phyloP scores from a whole-genome alignment of 2,329 filamentous ascomycete genomes.

The Ascochyta koolunga region DNA sequence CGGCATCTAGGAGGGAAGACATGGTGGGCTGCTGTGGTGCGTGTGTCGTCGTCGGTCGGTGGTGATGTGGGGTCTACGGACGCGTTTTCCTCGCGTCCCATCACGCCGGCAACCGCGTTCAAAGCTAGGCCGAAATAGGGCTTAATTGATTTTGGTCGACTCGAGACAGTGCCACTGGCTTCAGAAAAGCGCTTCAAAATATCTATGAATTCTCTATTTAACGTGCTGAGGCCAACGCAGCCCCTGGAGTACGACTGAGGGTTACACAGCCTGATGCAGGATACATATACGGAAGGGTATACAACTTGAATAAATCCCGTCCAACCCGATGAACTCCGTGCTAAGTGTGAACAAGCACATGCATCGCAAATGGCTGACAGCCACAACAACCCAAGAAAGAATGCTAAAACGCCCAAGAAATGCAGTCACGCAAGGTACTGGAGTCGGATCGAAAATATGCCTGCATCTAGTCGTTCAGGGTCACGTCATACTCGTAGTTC shows the following conservation, averaged over 20 bases:
- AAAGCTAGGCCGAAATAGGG: constrained; percentile 5
- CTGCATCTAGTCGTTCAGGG: constrained; percentile 24
- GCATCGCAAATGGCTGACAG: not conserved
- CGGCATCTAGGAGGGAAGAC: constrained; percentile 60
- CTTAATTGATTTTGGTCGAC: constrained; percentile 4
- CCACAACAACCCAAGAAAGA: not conserved
- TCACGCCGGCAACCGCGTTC: constrained; percentile 12
- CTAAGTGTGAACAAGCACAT: not conserved
- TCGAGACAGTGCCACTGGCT: no score
- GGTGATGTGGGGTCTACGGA: constrained; percentile 12
- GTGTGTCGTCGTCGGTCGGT: constrained; percentile 3
- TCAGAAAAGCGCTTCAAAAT: not conserved
- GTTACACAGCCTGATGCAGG: not conserved
- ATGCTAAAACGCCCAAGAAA: not conserved
- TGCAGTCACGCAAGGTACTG: not conserved
- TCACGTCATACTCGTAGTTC: constrained; percentile 26
- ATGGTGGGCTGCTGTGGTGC: constrained; percentile 42
- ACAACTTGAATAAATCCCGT: constrained; percentile 2
- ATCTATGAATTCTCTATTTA: not conserved
- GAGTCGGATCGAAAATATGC: not conserved
- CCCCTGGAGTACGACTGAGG: not conserved
- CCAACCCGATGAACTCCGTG: not conserved
- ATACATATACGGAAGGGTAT: constrained; percentile 12
- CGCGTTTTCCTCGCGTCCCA: constrained; percentile 13
- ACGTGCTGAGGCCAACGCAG: not conserved